phyloP scores from a whole-genome alignment of 108 stramenopile species.

The Skeletonema costatum region DNA sequence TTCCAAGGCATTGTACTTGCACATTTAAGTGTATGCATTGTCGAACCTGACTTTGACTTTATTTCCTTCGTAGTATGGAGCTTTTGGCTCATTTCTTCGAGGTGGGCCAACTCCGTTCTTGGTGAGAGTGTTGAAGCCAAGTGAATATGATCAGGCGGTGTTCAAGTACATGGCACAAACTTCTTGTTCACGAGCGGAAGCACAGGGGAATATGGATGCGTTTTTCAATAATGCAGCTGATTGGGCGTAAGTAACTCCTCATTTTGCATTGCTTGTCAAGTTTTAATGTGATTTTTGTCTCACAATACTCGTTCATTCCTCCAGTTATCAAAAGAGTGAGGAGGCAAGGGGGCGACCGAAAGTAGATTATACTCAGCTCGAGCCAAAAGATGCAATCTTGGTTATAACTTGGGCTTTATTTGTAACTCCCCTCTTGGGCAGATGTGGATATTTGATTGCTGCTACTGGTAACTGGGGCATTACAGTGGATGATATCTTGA shows the following conservation, averaged over 20 bases:
- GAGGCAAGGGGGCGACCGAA: constrained; percentile 39
- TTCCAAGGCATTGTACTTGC: no score
- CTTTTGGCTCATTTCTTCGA: constrained; percentile 41
- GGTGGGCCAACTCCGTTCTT: constrained; percentile 53
- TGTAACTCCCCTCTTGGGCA: constrained; percentile 34
- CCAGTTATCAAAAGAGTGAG: constrained; percentile 30
- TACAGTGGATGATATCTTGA: constrained; percentile 4
- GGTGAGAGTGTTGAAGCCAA: constrained; percentile 29
- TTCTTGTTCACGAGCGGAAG: constrained; percentile 32
- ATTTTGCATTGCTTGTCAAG: no score
- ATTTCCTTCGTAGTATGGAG: constrained; percentile 1
- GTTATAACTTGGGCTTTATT: constrained; percentile 29
- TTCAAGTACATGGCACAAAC: constrained; percentile 53
- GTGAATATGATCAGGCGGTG: constrained; percentile 60
- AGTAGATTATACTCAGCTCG: constrained; percentile 46
- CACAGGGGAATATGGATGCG: constrained; percentile 66
- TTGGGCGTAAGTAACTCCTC: constrained; percentile 49
- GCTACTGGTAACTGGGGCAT: constrained; percentile 23
- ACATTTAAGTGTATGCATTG: no score
- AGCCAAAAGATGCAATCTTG: constrained; percentile 29
- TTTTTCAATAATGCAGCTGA: constrained; percentile 55
- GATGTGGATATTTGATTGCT: constrained; percentile 28
- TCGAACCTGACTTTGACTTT: no score
- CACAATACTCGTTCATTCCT: no score
- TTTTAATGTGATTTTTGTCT: no score